Base-by-base conservation (phyloP, 2,329 filamentous ascomycete genomes). In the Diaporthe citriasiana region DNA sequence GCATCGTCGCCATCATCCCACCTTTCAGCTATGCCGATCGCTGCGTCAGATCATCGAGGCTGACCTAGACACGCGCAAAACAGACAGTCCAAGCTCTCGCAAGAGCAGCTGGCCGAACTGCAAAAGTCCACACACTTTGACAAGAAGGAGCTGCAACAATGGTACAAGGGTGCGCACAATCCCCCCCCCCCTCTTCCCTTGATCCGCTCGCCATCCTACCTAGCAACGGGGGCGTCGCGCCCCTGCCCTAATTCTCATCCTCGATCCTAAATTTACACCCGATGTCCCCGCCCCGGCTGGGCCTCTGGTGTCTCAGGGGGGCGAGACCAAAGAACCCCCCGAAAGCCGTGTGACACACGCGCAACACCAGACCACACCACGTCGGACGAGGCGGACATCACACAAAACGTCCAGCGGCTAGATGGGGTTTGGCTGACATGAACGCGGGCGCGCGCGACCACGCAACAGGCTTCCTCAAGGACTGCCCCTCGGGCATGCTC, bases 131-230 rank as follows among this genome's bases (percentile, higher is more conserved):
- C 97, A 77, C 95, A 98, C 85, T 99, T 99, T 82, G 97, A 99
- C 86, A 98, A 98, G 92, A 98, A 98, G 89, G 97, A 99, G 86
- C 86, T 99, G 82, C 97, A 99, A 84, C 96, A 98, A 92, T 99
- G 97, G 97, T 98, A 99, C 86, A 98, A 98, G 90, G 97, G 97
- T 98, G 85, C 77, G 91, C 73, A 51, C 8, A 51, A 25, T 60
- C 22, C 30, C 63, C 35, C 9, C 40, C 15, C 30, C 17, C 38
- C 38, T 40, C 40, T 17, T 17, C 42, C 17, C 15, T n/a, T 30
- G 19, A 19, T 22, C n/a, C 25, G 47, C 9, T n/a, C 60, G 60
- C 6, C 25, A 40, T 55, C 27, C 5, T 66, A 47, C 51, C 40
- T 22, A 40, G 10, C 42, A 40, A 30, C 15, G 8, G n/a, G 8